Conservation (phyloP, 2,329 filamentous ascomycete species). For the Ophiostoma australiae region DNA sequence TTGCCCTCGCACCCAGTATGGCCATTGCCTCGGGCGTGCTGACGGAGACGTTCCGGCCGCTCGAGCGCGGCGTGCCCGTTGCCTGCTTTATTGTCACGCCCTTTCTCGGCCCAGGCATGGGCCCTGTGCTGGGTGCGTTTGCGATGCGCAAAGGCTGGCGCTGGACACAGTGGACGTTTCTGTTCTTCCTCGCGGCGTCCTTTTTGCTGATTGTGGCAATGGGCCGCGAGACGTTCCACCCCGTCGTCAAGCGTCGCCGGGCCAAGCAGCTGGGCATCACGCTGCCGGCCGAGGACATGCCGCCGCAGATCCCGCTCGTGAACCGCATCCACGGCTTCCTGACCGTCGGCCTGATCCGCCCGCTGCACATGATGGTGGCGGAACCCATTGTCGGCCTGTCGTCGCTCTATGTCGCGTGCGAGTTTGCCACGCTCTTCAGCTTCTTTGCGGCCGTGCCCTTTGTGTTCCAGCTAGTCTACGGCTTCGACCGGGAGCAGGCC, state of each 20-base stretch:
- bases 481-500: constrained; percentile 41
- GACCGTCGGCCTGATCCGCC: constrained; percentile 44
- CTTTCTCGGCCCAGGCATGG: constrained; percentile 49
- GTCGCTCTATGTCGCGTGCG: constrained; percentile 46
- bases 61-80: constrained; percentile 41
- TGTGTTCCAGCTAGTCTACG: constrained; percentile 43
- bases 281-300: constrained; percentile 24
- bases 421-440: constrained; percentile 49
- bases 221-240: constrained; percentile 54
- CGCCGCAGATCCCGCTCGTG: constrained; percentile 28
- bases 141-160: constrained; percentile 46
- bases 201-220: constrained; percentile 38
- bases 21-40: constrained; percentile 48
- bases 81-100: constrained; percentile 47
- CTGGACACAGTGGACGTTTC: constrained; percentile 50
- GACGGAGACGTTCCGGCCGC: constrained; percentile 44
- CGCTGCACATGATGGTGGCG: constrained; percentile 54
- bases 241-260: constrained; percentile 42
- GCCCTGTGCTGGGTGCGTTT: constrained; percentile 48
- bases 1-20: constrained; percentile 46
- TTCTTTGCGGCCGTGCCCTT: constrained; percentile 51
- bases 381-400: constrained; percentile 59
- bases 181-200: constrained; percentile 43
- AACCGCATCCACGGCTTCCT: constrained; percentile 36
- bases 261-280: constrained; percentile 36